These are phyloP conservation scores for Boletus mariae DNA, from an alignment of 1,284 basidiomycete species.

Conservation along the genomic window DNA sequence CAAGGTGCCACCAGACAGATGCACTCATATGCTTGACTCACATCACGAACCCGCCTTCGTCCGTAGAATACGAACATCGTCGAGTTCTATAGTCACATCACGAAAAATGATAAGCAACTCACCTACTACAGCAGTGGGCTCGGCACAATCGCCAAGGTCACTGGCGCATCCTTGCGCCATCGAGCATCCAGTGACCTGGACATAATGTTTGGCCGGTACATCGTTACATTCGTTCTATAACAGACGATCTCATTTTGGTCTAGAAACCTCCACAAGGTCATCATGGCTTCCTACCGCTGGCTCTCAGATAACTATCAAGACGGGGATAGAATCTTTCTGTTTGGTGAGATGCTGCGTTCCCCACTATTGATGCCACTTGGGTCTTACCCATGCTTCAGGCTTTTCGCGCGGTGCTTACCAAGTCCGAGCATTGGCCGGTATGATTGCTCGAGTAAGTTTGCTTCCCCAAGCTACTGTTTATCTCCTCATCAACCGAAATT, in stretches of 20 bases:
- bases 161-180: slow-evolving; percentile 6
- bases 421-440: slow-evolving; percentile 35
- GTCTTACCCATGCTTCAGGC: slow-evolving; percentile 22
- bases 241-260: background rate
- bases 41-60: background rate
- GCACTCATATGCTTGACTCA: background rate
- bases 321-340: slow-evolving; percentile 35
- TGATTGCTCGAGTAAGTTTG: slow-evolving; percentile 32
- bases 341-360: slow-evolving; percentile 23
- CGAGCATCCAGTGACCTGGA: slow-evolving; percentile 25
- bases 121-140: slow-evolving; percentile 39
- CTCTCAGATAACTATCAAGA: slow-evolving; percentile 33
- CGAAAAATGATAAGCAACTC: slow-evolving; percentile 30
- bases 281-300: slow-evolving; percentile 38
- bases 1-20: slow-evolving; percentile 20
- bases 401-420: slow-evolving; percentile 42
- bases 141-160: slow-evolving; percentile 28
- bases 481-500: background rate
- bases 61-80: slow-evolving; percentile 37
- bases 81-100: slow-evolving; percentile 34
- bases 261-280: slow-evolving; percentile 33
- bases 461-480: background rate
- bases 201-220: slow-evolving; percentile 31
- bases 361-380: background rate
- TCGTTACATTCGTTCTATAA: background rate